Evolutionary conservation across 1,139 yeast species (phyloP).

Genomic region (Wickerhamomyces sp.): DNA sequence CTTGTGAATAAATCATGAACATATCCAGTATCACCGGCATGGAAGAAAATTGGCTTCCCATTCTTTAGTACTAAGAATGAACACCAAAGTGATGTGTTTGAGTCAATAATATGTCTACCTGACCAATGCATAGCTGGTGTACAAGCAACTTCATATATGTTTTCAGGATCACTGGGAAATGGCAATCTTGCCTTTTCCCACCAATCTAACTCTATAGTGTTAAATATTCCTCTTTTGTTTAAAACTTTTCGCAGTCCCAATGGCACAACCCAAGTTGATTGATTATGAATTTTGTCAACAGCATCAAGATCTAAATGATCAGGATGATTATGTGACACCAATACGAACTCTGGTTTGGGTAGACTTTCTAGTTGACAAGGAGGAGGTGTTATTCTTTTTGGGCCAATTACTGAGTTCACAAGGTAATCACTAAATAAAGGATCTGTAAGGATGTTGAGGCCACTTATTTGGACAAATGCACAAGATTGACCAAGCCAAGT

Average conservation of each 20-base stretch:
- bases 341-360: conserved; percentile 62
- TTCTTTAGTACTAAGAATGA: conserved; percentile 67
- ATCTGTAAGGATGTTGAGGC: conserved; percentile 75
- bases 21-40: conserved; percentile 95
- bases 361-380: conserved; percentile 64
- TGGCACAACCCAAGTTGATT: conserved; percentile 75
- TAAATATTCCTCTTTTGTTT: conserved; percentile 41
- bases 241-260: conserved; percentile 63
- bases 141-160: conserved; percentile 74
- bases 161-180: conserved; percentile 30
- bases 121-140: conserved; percentile 99
- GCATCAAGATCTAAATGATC: conserved; percentile 74
- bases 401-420: conserved; percentile 64
- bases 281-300: conserved; percentile 52
- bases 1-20: conserved; percentile 62
- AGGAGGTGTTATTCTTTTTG: conserved; percentile 68
- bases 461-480: conserved; percentile 65
- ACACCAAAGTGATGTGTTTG: conserved; percentile 83
- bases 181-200: conserved; percentile 66
- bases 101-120: conserved; percentile 72
- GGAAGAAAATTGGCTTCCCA: conserved; percentile 70
- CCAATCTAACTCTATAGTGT: conserved; percentile 79
- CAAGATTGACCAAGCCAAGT: conserved; percentile 97
- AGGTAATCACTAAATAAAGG: conserved; percentile 74
- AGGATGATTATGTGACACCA: conserved; percentile 93